Evolutionary conservation across 768 basidiomycete genomes (phyloP).

Genomic region (Mycena polygramma): DNA sequence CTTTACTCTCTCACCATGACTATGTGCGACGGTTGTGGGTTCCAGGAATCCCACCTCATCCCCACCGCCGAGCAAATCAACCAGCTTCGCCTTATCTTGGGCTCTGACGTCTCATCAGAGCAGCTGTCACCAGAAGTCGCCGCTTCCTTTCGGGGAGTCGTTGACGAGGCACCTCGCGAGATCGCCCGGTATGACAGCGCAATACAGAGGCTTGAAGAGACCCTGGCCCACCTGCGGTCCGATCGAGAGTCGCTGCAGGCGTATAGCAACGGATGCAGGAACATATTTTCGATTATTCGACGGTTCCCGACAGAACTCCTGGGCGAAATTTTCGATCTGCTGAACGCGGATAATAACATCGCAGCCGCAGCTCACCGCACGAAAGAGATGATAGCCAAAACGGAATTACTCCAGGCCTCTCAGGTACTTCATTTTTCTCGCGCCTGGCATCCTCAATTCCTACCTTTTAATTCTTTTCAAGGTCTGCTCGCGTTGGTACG

Average conservation of each 20-base stretch:
- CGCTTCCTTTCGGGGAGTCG: neutral
- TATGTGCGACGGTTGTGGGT: too few relatives aligned
- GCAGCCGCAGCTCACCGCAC: neutral
- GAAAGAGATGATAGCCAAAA: slow-evolving; percentile 10
- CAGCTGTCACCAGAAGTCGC: neutral
- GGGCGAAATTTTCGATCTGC: slow-evolving; percentile 13
- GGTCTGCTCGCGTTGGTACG: slow-evolving; percentile 8
- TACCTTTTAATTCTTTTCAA: neutral
- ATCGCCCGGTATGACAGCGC: neutral
- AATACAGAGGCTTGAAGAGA: neutral
- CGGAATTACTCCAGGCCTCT: neutral
- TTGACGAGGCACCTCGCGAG: neutral
- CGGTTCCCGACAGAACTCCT: slow-evolving; percentile 7
- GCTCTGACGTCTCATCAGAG: neutral
- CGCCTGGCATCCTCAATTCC: too few relatives aligned
- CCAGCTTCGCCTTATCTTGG: neutral
- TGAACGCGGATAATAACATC: neutral
- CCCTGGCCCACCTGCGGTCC: neutral
- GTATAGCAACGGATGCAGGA: neutral
- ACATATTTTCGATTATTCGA: slow-evolving; percentile 9
- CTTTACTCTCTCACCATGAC: too few relatives aligned
- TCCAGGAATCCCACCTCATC: neutral
- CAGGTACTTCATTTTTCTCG: neutral
- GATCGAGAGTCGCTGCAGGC: neutral
- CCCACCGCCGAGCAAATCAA: neutral